Percentiles rank a stretch among this genome's conserved stretches.
phyloP scores from a whole-genome alignment of 2,329 filamentous ascomycete genomes.

The Sclerotinia sclerotiorum region DNA sequence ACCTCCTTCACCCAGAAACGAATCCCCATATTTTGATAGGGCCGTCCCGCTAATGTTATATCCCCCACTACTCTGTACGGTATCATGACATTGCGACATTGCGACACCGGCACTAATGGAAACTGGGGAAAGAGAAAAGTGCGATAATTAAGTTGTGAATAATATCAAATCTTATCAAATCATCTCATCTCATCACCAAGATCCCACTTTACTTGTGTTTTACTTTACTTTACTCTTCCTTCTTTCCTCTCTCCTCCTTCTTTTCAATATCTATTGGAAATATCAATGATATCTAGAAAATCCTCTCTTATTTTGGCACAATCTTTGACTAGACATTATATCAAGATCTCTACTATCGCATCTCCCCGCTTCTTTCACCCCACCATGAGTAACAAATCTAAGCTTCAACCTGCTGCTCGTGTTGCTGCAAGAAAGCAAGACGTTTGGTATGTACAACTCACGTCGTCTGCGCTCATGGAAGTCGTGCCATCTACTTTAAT shows the following conservation, averaged over 20 bases:
- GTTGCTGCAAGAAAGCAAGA: conserved; percentile 57
- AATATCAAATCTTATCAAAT: background rate
- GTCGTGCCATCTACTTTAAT: background rate
- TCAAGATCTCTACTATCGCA: conserved; percentile 3
- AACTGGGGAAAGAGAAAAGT: background rate
- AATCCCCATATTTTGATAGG: too few species aligned
- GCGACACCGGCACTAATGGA: conserved; percentile 7
- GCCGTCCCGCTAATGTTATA: too few species aligned
- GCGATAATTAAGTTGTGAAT: background rate
- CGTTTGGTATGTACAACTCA: conserved; percentile 51
- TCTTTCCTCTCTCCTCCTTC: background rate
- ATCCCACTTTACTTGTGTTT: background rate
- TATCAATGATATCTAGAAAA: conserved; percentile 27
- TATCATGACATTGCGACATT: conserved; percentile 11
- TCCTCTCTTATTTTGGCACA: conserved; percentile 21
- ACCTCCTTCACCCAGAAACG: too few species aligned
- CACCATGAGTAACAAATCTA: conserved; percentile 37
- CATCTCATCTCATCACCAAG: background rate
- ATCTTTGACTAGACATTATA: background rate
- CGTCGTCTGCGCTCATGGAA: background rate
- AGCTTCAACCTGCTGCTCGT: conserved; percentile 52
- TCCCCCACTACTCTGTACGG: background rate
- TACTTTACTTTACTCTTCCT: background rate
- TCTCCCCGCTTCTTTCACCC: conserved; percentile 29
- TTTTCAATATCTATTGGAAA: background rate